Conservation (phyloP, 306 rosid species). For the Hippophae gyantsensis region DNA sequence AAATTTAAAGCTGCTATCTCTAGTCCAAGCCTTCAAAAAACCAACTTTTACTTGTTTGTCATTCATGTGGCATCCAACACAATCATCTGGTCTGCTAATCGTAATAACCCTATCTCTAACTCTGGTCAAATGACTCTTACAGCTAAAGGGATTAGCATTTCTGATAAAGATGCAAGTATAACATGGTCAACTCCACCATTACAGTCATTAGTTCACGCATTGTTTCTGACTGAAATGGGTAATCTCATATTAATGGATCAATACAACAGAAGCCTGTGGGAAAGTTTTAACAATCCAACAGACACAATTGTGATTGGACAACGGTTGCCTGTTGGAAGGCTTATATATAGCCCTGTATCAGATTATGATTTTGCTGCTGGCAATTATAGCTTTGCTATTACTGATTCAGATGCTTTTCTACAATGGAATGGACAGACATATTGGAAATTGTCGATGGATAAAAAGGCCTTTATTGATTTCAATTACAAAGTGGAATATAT, state of each 20-base stretch:
- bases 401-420: slow-evolving; percentile 51
- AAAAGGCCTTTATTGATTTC: slow-evolving; percentile 32
- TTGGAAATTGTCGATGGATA: slow-evolving; percentile 63
- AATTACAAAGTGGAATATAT: slow-evolving; percentile 37
- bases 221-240: slow-evolving; percentile 59
- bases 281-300: slow-evolving; percentile 71
- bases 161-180: slow-evolving; percentile 26
- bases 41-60: slow-evolving; percentile 57
- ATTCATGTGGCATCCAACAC: slow-evolving; percentile 56
- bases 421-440: slow-evolving; percentile 72
- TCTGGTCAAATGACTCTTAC: slow-evolving; percentile 50
- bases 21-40: slow-evolving; percentile 39
- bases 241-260: slow-evolving; percentile 62
- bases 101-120: slow-evolving; percentile 41
- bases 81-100: slow-evolving; percentile 78
- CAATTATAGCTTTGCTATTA: slow-evolving; percentile 36
- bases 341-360: slow-evolving; percentile 37
- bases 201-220: slow-evolving; percentile 31
- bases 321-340: slow-evolving; percentile 37
- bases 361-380: slow-evolving; percentile 46
- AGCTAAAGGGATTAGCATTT: slow-evolving; percentile 34
- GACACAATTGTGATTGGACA: slow-evolving; percentile 86
- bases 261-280: slow-evolving; percentile 73
- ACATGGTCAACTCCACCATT: slow-evolving; percentile 73
- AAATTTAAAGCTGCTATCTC: slow-evolving; percentile 53